A percentile compares a stretch with the other conserved stretches of the same genome.
phyloP scores from a whole-genome alignment of 345 rosid species.

The Citropsis articulata region DNA sequence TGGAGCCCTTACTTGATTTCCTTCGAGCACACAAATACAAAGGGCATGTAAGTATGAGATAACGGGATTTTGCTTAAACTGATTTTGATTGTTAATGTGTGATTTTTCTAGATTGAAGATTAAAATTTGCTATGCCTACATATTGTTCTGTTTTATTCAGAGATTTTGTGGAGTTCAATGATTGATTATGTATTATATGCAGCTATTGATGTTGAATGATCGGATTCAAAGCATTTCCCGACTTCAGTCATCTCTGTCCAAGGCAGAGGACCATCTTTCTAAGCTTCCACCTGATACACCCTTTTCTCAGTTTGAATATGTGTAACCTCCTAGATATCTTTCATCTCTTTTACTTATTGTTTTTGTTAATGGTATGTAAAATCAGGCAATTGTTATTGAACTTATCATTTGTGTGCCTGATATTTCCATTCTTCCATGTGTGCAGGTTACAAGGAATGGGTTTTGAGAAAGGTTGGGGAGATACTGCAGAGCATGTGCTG shows the following conservation, averaged over 20 bases:
- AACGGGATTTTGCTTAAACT: background rate
- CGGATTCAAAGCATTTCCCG: conserved; percentile 55
- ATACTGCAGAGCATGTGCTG: conserved; percentile 69
- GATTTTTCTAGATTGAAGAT: background rate
- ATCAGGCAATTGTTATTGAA: background rate
- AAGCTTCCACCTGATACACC: conserved; percentile 69
- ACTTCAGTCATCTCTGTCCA: conserved; percentile 63
- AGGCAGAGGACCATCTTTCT: conserved; percentile 88
- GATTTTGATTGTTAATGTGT: background rate
- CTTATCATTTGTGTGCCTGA: background rate
- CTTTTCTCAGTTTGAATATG: conserved; percentile 72
- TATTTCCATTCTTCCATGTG: background rate
- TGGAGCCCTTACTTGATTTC: conserved; percentile 87
- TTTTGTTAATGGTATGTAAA: background rate
- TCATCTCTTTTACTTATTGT: background rate
- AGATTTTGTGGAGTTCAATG: conserved; percentile 9
- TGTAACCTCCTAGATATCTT: conserved; percentile 26
- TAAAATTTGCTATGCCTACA: background rate
- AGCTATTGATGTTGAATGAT: conserved; percentile 97
- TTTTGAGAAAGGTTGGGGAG: conserved; percentile 99
- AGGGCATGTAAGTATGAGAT: conserved; percentile 74
- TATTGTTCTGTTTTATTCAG: background rate
- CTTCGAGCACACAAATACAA: conserved; percentile 79
- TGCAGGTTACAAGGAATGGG: conserved; percentile 88
- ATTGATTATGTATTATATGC: conserved; percentile 17